Conservation (phyloP, 2,329 filamentous ascomycete species). For the Claviceps purpurea region DNA sequence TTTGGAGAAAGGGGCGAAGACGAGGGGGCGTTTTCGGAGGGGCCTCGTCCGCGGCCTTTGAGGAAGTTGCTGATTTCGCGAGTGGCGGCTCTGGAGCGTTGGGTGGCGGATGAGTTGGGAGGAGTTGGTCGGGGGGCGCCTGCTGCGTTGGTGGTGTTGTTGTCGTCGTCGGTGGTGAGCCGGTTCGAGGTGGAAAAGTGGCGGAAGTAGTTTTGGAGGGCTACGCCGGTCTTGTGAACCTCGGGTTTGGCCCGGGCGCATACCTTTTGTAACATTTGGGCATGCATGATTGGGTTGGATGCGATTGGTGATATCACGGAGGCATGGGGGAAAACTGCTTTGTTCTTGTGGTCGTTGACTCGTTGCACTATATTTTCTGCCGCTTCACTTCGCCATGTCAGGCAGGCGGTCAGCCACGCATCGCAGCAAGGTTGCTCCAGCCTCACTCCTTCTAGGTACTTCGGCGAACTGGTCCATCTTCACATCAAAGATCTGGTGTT, state of each 20-base stretch:
- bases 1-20: not conserved
- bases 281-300: conserved; percentile 19
- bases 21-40: too few species aligned
- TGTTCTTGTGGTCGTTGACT: not conserved
- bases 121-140: too few species aligned
- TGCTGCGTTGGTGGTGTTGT: too few species aligned
- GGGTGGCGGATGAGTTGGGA: conserved; percentile 11
- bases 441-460: too few species aligned
- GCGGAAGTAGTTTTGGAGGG: conserved; percentile 15
- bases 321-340: not conserved
- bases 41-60: conserved; percentile 3
- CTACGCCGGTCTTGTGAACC: conserved; percentile 17
- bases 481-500: not conserved
- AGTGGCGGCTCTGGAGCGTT: conserved; percentile 21
- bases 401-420: not conserved
- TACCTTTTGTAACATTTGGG: conserved; percentile 24
- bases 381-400: not conserved
- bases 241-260: conserved; percentile 22
- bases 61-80: conserved; percentile 21
- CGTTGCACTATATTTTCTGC: conserved; percentile 1
- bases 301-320: conserved; percentile 3
- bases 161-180: conserved; percentile 4
- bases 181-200: conserved; percentile 22
- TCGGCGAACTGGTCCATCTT: too few species aligned
- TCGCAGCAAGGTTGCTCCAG: not conserved